Conservation (phyloP, 2,329 filamentous ascomycete genomes). For the Botrytis sinoallii region DNA sequence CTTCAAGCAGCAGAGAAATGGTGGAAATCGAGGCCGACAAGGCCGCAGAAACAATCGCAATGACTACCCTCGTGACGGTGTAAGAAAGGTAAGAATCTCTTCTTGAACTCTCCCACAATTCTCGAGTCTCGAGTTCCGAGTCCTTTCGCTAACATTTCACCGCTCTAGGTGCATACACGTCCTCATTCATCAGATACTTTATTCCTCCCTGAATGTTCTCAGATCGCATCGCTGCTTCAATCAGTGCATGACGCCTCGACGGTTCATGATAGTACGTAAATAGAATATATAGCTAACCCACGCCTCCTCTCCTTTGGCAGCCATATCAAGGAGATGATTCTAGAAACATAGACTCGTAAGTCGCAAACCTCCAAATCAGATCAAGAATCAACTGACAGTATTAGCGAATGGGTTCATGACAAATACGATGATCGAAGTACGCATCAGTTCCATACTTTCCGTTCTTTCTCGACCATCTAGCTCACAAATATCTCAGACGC, state of each 20-base stretch:
- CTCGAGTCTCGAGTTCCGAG: neutral
- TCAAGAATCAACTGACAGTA: conserved; percentile 12
- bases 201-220: conserved; percentile 39
- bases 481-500: conserved; percentile 32
- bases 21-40: conserved; percentile 35
- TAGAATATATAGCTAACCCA: conserved; percentile 48
- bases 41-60: conserved; percentile 36
- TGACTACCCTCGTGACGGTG: conserved; percentile 72
- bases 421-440: conserved; percentile 73
- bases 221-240: conserved; percentile 33
- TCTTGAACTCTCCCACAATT: neutral
- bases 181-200: conserved; percentile 37
- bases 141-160: conserved; percentile 21
- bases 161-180: conserved; percentile 39
- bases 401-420: conserved; percentile 91
- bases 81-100: conserved; percentile 71
- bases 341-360: conserved; percentile 69
- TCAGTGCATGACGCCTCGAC: conserved; percentile 35
- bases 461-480: conserved; percentile 17
- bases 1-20: conserved; percentile 31
- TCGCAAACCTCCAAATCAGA: conserved; percentile 21
- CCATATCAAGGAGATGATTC: conserved; percentile 56
- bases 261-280: conserved; percentile 39
- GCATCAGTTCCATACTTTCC: conserved; percentile 18
- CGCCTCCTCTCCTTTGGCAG: conserved; percentile 48